Conservation (phyloP, 306 rosid genomes). For the Ochetophila trinervis region DNA sequence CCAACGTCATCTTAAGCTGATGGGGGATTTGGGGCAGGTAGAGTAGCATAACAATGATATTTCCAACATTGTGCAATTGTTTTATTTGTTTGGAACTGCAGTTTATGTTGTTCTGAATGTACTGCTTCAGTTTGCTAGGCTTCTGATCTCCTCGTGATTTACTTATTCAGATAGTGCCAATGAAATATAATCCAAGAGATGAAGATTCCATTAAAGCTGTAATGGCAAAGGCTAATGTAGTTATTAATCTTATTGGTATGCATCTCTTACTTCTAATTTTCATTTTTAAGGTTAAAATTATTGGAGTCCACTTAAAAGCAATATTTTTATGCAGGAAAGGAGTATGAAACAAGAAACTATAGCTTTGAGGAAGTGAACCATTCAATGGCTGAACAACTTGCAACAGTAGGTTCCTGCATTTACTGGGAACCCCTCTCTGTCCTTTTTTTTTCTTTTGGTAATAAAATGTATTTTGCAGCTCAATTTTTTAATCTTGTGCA, state of each 20-base stretch:
- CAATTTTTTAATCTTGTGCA: constrained; percentile 32
- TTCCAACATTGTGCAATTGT: background rate
- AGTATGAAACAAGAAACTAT: constrained; percentile 90
- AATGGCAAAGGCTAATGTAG: constrained; percentile 94
- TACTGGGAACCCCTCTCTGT: background rate
- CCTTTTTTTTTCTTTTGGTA: background rate
- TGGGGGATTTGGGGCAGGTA: constrained; percentile 99
- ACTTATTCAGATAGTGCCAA: constrained; percentile 76
- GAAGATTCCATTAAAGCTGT: constrained; percentile 94
- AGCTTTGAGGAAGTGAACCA: constrained; percentile 93
- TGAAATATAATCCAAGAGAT: constrained; percentile 94
- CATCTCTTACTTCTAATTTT: constrained; percentile 1
- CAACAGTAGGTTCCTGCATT: constrained; percentile 44
- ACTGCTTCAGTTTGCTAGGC: constrained; percentile 17
- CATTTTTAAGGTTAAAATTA: constrained; percentile 14
- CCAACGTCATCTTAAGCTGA: constrained; percentile 90
- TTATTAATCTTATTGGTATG: constrained; percentile 91
- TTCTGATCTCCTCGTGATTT: constrained; percentile 29
- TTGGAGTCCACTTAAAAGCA: constrained; percentile 21
- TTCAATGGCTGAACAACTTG: constrained; percentile 90
- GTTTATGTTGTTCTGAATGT: constrained; percentile 5
- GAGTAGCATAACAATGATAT: constrained; percentile 15
- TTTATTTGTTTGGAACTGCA: constrained; percentile 16
- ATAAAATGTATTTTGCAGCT: background rate
- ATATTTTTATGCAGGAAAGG: constrained; percentile 72